Percentiles rank a stretch among this genome's conserved stretches.
Conservation (phyloP, 495 filamentous ascomycete genomes). For the Usnea hakonensis region DNA sequence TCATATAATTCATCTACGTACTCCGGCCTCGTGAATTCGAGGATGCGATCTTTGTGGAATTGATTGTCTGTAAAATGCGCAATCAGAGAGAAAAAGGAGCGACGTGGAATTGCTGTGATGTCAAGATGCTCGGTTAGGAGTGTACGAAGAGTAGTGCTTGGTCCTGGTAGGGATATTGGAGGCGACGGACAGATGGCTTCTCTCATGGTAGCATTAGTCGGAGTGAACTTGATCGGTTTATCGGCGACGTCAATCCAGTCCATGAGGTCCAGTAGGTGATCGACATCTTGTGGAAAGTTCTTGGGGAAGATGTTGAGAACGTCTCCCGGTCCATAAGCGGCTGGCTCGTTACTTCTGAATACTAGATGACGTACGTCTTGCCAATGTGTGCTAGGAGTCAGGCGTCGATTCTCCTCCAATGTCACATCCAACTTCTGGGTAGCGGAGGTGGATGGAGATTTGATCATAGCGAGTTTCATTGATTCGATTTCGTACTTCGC, state of each 20-base stretch:
- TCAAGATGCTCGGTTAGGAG: constrained; percentile 79
- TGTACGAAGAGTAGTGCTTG: constrained; percentile 55
- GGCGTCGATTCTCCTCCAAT: constrained; percentile 51
- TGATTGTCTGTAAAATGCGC: constrained; percentile 63
- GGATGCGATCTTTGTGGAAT: constrained; percentile 69
- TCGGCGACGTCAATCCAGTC: constrained; percentile 68
- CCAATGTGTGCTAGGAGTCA: constrained; percentile 74
- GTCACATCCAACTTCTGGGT: constrained; percentile 20
- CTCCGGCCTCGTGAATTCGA: constrained; percentile 69
- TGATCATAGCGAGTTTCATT: not conserved
- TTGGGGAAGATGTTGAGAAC: constrained; percentile 75
- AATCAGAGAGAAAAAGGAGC: constrained; percentile 72
- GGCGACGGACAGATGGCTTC: constrained; percentile 20
- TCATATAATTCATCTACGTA: constrained; percentile 89
- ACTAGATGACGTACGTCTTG: constrained; percentile 84
- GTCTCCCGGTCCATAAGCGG: constrained; percentile 60
- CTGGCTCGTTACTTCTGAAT: constrained; percentile 41
- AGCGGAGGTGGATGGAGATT: not conserved
- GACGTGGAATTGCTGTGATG: constrained; percentile 77
- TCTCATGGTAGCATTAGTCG: constrained; percentile 23
- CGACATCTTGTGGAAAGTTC: constrained; percentile 72
- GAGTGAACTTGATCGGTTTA: constrained; percentile 43
- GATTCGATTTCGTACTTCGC: not conserved
- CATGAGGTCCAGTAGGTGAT: constrained; percentile 66
- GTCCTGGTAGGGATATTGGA: constrained; percentile 20